Conservation (phyloP, 805 yeast genomes). For the Kazachstania bromeliacearum region DNA sequence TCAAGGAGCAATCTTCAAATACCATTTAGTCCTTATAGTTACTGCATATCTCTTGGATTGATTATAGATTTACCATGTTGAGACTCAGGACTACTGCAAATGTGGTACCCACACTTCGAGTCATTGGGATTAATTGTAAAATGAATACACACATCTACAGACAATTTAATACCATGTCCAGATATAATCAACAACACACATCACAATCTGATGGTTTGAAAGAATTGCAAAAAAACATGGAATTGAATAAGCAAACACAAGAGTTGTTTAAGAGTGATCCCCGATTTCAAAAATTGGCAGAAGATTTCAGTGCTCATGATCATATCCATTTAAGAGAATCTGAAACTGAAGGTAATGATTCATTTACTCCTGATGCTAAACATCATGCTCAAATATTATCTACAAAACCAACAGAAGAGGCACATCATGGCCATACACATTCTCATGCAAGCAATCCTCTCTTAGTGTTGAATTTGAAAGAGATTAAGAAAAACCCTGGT, state of each 20-base stretch:
- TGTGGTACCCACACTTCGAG: no score
- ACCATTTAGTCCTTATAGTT: no score
- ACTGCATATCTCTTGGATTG: no score
- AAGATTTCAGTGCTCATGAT: conserved; percentile 23
- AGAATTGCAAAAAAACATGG: conserved; percentile 1
- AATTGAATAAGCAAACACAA: conserved; percentile 1
- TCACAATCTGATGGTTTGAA: background rate
- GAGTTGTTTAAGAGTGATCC: conserved; percentile 13
- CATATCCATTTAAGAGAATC: conserved; percentile 36
- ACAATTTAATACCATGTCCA: no score
- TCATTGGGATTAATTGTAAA: no score
- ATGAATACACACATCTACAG: no score
- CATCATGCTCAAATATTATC: conserved; percentile 10
- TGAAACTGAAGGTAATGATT: conserved; percentile 36
- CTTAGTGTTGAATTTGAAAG: conserved; percentile 34
- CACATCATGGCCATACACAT: conserved; percentile 19
- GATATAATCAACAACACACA: no score
- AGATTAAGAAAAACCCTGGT: conserved; percentile 61
- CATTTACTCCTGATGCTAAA: conserved; percentile 29
- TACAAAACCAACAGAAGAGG: background rate
- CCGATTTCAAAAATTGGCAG: conserved; percentile 9
- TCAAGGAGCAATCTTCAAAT: no score
- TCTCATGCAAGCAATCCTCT: conserved; percentile 29
- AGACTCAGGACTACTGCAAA: no score
- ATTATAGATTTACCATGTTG: no score